Conservation (phyloP, 2,329 filamentous ascomycete species). For the Exophiala mesophila region DNA sequence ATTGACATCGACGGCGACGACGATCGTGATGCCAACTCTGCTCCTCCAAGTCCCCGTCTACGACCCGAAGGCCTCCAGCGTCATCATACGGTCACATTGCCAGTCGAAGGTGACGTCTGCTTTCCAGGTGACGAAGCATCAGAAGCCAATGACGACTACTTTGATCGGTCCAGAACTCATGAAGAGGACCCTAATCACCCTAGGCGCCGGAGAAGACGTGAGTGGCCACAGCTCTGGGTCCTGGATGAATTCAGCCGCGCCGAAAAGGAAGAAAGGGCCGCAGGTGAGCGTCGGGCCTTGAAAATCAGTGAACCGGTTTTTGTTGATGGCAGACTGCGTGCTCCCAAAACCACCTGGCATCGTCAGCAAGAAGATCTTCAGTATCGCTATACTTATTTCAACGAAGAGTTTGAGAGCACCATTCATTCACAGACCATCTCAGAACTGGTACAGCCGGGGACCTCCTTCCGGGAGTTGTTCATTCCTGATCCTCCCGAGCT, state of each 20-base stretch:
- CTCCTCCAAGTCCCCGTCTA: constrained; percentile 37
- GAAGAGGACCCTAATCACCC: constrained; percentile 35
- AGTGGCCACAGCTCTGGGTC: constrained; percentile 80
- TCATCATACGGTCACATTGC: constrained; percentile 53
- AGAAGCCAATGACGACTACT: constrained; percentile 75
- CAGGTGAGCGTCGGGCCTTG: constrained; percentile 71
- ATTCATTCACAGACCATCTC: constrained; percentile 95
- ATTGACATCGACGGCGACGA: constrained; percentile 41
- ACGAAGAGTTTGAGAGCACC: constrained; percentile 91
- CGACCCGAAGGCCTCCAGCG: constrained; percentile 31
- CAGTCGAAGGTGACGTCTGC: constrained; percentile 83
- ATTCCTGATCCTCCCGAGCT: constrained; percentile 76
- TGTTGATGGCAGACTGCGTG: constrained; percentile 81
- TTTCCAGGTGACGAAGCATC: constrained; percentile 77
- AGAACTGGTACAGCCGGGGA: constrained; percentile 79
- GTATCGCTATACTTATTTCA: constrained; percentile 97
- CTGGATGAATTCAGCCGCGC: constrained; percentile 86
- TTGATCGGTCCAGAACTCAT: constrained; percentile 46
- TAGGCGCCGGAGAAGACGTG: constrained; percentile 55
- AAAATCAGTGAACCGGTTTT: constrained; percentile 91
- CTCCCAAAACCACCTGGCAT: constrained; percentile 71
- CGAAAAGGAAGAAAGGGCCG: constrained; percentile 82
- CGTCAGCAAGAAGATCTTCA: constrained; percentile 82
- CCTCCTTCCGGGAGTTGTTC: constrained; percentile 82
- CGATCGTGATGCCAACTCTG: constrained; percentile 27